Evolutionary conservation across 1,284 basidiomycete genomes (phyloP), one percentile per base, ranked within the genome.

Genomic region (Moesziomyces sp.): DNA sequence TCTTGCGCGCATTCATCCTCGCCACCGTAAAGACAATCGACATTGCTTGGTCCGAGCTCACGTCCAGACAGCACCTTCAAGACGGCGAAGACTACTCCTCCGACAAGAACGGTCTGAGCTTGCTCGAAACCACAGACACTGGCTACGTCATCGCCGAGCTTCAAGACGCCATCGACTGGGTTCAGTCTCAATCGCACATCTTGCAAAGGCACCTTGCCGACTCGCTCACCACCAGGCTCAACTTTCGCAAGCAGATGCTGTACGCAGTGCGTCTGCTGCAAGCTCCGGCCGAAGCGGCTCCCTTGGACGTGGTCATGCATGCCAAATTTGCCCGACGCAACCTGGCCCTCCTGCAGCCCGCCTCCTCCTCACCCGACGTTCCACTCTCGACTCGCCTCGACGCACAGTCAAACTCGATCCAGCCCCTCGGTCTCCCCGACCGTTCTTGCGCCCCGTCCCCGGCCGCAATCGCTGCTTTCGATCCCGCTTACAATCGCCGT

Each of bases 21-120:
- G 93, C 89, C 0, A 85, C 93, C 46, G 86, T 94, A 64, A 97
- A 97, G 82, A 91, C 88, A 58, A 91, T 92, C 78, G 92, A 93
- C 85, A 83, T 94, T 11, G 88, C 89, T 0, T 96, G 92, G 90
- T 87, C 90, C 65, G 92, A 94, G 79, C 85, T 97, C 28, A 55
- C 60, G 1, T 63, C 72, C 1, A 66, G 69, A 35, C 72, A 70
- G 55, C 54, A 74, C 30, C 49, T 74, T 0, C 54, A 58, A 19
- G 72, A 74, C 24, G 43, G 89, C 56, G 94, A 97, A 86, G 94
- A 95, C 80, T 92, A 91, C 88, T 91, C 92, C 82, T 88, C 90
- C 58, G 93, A 95, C 74, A 93, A 94, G 85, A 91, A 90, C 76
- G 93, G 93, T 19, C 87, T 93, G 0, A 89, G 90, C 0, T 85